Evolutionary conservation across 2,329 filamentous ascomycete species (phyloP).

Genomic region (Penicillium hordei): DNA sequence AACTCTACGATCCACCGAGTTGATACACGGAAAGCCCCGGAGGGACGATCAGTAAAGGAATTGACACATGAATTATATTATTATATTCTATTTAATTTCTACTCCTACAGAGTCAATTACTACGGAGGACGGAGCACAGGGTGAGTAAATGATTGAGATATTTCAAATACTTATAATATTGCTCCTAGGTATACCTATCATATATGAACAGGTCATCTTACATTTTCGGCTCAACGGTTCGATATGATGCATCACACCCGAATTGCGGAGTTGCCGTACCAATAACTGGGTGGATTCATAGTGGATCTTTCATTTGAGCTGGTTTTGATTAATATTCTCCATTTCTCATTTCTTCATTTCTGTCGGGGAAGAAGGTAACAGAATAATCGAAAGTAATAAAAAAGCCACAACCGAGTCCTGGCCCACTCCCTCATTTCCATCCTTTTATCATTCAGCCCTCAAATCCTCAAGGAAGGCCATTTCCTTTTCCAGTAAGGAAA

Average conservation of each 20-base stretch:
- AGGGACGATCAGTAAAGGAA: not conserved
- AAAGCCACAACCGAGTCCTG: slow-evolving; percentile 6
- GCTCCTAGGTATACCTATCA: slow-evolving; percentile 1
- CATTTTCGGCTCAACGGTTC: slow-evolving; percentile 5
- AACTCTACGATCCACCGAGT: not conserved
- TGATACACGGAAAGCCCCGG: slow-evolving; percentile 1
- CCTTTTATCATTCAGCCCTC: not conserved
- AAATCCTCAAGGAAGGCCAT: not conserved
- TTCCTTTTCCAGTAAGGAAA: not conserved
- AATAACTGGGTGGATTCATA: not conserved
- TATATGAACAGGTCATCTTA: not conserved
- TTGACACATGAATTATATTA: not conserved
- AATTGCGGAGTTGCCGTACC: slow-evolving; percentile 5
- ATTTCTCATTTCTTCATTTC: not conserved
- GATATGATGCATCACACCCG: slow-evolving; percentile 7
- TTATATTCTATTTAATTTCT: not conserved
- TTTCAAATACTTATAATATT: not conserved
- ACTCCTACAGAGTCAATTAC: not conserved
- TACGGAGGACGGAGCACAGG: no score
- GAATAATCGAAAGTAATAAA: not conserved
- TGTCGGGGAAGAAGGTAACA: not conserved
- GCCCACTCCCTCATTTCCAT: not conserved
- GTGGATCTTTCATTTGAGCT: not conserved
- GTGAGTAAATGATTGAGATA: not conserved
- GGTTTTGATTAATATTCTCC: not conserved